Evolutionary conservation across 805 yeast genomes (phyloP).

Genomic region (Yarrowia bubula): DNA sequence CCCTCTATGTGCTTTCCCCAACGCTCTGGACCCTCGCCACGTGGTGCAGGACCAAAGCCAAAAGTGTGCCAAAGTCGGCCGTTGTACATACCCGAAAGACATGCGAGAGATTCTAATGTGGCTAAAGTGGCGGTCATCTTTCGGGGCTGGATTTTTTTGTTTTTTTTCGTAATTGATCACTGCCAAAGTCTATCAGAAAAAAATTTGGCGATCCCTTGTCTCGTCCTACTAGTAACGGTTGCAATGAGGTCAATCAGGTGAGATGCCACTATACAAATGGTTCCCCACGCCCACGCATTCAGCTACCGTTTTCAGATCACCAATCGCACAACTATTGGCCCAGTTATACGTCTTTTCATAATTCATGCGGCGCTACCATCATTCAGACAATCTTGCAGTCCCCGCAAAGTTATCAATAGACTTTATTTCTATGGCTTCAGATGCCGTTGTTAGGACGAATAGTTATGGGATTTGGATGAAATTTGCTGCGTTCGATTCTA

Average conservation of each 20-base stretch:
- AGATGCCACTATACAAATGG: too few relatives aligned
- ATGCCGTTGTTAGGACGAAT: neutral
- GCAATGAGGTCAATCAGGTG: too few relatives aligned
- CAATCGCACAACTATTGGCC: neutral
- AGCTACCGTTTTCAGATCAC: neutral
- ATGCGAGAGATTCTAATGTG: neutral
- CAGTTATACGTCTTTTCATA: neutral
- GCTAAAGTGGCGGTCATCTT: neutral
- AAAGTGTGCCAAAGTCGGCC: neutral
- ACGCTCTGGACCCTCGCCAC: neutral
- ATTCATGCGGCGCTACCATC: neutral
- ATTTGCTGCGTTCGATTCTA: neutral
- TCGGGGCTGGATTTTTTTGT: neutral
- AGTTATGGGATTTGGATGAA: too few relatives aligned
- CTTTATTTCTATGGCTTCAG: neutral
- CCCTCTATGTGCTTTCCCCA: neutral
- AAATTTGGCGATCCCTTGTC: neutral
- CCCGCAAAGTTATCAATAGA: neutral
- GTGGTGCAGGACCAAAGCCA: neutral
- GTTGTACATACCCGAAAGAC: constrained; percentile 10
- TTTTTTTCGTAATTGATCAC: too few relatives aligned
- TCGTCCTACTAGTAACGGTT: too few relatives aligned
- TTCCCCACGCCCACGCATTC: too few relatives aligned
- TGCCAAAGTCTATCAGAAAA: neutral
- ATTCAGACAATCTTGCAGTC: neutral